Conservation (phyloP, 2,329 filamentous ascomycete species). For the Botrytis tulipae region DNA sequence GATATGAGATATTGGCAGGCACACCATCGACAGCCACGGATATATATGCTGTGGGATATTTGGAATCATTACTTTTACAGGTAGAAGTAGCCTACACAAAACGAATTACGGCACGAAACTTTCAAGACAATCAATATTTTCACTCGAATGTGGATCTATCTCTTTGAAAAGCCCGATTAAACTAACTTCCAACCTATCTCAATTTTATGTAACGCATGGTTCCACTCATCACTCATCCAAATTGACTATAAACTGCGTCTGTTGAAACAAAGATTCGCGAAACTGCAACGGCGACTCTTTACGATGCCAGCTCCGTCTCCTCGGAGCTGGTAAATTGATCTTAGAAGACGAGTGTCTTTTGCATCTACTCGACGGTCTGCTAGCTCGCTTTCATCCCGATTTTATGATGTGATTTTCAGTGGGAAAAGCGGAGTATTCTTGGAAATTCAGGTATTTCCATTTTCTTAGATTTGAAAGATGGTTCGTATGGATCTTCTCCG, state of each 20-base stretch:
- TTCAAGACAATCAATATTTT: accelerated
- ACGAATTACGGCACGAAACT: background rate
- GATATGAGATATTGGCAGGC: too few species aligned
- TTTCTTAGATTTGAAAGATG: too few species aligned
- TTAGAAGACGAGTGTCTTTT: too few species aligned
- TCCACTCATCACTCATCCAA: background rate
- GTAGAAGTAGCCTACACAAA: background rate
- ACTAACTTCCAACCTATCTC: background rate
- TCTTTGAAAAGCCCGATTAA: background rate
- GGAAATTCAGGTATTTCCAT: too few species aligned
- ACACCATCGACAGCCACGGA: too few species aligned
- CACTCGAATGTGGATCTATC: accelerated
- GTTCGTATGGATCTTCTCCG: too few species aligned
- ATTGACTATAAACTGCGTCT: background rate
- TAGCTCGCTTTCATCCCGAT: too few species aligned
- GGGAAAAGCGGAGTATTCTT: too few species aligned
- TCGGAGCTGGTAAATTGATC: too few species aligned
- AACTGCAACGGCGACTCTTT: background rate
- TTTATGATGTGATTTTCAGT: too few species aligned
- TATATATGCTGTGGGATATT: background rate
- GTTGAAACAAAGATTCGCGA: background rate
- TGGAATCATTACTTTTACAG: background rate
- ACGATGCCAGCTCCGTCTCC: background rate
- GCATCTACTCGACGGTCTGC: accelerated
- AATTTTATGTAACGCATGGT: too few species aligned